These are phyloP conservation scores for Didymella sp. DNA, from an alignment of 2,329 filamentous ascomycete species.

Conservation along the genomic window DNA sequence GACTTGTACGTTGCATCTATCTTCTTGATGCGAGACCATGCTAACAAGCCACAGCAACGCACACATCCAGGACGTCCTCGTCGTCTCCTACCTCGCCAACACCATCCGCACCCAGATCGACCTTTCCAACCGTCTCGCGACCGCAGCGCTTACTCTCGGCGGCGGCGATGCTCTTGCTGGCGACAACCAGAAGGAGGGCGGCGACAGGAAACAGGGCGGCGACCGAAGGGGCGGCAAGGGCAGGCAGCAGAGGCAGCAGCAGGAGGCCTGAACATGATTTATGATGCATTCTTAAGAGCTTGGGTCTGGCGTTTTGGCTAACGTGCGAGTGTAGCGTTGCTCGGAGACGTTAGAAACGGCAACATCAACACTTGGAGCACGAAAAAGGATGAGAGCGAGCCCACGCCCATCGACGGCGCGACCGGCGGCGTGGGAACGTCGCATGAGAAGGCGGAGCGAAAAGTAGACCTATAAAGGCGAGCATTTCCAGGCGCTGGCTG, in stretches of 20 bases:
- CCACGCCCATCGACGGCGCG: conserved; percentile 6
- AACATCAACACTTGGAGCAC: conserved; percentile 14
- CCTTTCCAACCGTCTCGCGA: conserved; percentile 91
- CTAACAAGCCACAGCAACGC: conserved; percentile 73
- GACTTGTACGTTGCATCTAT: conserved; percentile 72
- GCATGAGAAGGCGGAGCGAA: conserved; percentile 12
- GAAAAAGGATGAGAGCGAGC: conserved; percentile 9
- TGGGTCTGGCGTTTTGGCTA: conserved; percentile 32
- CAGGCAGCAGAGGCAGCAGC: conserved; percentile 42
- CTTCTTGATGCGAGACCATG: conserved; percentile 6
- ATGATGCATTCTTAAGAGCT: conserved; percentile 25
- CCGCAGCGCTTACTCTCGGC: conserved; percentile 59
- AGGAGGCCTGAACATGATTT: conserved; percentile 41
- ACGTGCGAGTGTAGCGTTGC: conserved; percentile 21
- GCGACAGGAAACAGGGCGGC: conserved; percentile 39
- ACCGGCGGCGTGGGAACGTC: conserved; percentile 1
- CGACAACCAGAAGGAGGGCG: conserved; percentile 45
- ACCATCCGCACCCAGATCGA: conserved; percentile 99
- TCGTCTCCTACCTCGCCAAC: conserved; percentile 98
- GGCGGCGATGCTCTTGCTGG: conserved; percentile 48
- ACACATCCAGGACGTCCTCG: conserved; percentile 98
- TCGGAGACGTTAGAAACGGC: conserved; percentile 9
- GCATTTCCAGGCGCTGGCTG: conserved; percentile 14
- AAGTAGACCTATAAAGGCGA: neutral
- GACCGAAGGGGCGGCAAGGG: conserved; percentile 44